phyloP scores from a whole-genome alignment of 306 rosid genomes.

The Malus fusca region DNA sequence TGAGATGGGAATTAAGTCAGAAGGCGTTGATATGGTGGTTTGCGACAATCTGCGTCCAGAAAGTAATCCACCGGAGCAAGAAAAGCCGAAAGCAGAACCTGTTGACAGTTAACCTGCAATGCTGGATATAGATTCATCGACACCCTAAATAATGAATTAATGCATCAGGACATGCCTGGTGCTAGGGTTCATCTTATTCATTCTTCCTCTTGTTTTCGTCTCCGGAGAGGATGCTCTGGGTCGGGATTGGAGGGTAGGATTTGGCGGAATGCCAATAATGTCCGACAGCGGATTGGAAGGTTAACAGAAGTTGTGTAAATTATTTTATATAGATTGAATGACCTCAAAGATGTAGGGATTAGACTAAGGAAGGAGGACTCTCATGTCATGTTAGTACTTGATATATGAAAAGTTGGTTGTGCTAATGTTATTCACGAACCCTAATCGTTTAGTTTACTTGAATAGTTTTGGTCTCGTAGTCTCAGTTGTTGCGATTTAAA shows the following conservation, averaged over 20 bases:
- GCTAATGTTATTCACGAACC: no score
- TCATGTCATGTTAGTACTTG: not conserved
- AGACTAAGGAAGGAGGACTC: not conserved
- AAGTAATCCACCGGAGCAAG: slow-evolving; percentile 20
- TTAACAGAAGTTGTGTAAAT: slow-evolving; percentile 7
- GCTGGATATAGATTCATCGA: slow-evolving; percentile 6
- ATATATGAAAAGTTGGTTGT: not conserved
- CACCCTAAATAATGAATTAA: slow-evolving; percentile 11
- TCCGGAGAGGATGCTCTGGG: not conserved
- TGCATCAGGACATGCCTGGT: not conserved
- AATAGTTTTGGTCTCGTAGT: not conserved
- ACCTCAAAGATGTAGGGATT: slow-evolving; percentile 3
- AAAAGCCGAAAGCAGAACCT: slow-evolving; percentile 37
- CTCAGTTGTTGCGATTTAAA: not conserved
- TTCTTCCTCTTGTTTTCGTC: not conserved
- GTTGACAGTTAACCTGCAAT: slow-evolving; percentile 37
- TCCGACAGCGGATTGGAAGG: not conserved
- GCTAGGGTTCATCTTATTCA: slow-evolving; percentile 5
- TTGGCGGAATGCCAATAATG: not conserved
- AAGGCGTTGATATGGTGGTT: slow-evolving; percentile 19
- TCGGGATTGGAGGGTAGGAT: not conserved
- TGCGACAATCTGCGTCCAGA: slow-evolving; percentile 13
- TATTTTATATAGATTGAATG: slow-evolving; percentile 8
- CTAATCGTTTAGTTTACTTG: not conserved
- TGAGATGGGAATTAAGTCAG: slow-evolving; percentile 24